These are phyloP conservation scores for Auricularia cornea DNA, from an alignment of 768 basidiomycete genomes.

Conservation along the genomic window DNA sequence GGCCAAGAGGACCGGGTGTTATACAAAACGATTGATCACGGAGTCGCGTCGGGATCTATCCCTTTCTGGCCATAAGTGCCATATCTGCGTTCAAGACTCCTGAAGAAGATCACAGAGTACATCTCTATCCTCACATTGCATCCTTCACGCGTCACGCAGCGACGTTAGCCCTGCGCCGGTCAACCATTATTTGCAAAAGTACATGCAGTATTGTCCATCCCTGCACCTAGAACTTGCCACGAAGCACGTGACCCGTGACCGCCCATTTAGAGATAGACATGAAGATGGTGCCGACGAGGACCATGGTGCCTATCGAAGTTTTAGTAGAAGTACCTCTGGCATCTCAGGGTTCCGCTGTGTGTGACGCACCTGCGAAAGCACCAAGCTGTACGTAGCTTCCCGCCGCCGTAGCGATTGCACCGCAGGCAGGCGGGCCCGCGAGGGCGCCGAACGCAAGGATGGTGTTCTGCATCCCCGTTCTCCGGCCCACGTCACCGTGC, in stretches of 20 bases:
- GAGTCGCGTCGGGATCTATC: no score
- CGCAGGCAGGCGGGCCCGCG: slow-evolving; percentile 65
- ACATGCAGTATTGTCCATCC: no score
- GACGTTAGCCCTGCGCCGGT: no score
- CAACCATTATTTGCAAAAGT: no score
- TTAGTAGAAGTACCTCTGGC: not conserved
- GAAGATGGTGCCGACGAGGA: not conserved
- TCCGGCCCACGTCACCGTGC: slow-evolving; percentile 51
- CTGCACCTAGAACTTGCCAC: not conserved
- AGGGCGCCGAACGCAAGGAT: slow-evolving; percentile 55
- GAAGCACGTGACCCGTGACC: not conserved
- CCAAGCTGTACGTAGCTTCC: slow-evolving; percentile 48
- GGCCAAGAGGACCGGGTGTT: no score
- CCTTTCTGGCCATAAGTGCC: no score
- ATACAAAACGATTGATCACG: no score
- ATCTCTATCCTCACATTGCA: no score
- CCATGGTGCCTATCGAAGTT: not conserved
- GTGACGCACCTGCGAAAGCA: slow-evolving; percentile 38
- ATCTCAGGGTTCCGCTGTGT: slow-evolving; percentile 10
- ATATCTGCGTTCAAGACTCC: no score
- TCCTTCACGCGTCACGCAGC: no score
- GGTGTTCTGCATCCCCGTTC: slow-evolving; percentile 57
- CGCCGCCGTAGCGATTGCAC: slow-evolving; percentile 49
- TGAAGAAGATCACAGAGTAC: no score
- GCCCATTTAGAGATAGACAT: not conserved